A percentile compares a stretch with the other conserved stretches of the same genome.
phyloP scores from a whole-genome alignment of 768 basidiomycete species.

The Kwoniella mangroviensis region DNA sequence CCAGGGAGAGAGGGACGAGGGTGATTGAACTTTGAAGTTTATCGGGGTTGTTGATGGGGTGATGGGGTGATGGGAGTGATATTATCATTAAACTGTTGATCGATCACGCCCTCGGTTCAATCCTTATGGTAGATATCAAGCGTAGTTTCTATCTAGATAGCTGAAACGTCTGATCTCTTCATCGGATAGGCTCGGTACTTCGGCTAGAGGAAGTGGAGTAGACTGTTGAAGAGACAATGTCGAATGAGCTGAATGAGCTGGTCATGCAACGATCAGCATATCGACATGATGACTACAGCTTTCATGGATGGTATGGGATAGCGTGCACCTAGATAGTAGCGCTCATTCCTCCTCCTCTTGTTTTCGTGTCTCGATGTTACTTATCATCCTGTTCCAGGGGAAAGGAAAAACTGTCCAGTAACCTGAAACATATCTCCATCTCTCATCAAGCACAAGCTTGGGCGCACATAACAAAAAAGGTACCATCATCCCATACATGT shows the following conservation, averaged over 20 bases:
- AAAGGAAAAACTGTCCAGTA: constrained; percentile 4
- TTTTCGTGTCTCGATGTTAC: not conserved
- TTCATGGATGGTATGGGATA: too few species aligned
- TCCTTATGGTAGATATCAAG: too few species aligned
- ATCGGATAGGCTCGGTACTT: too few species aligned
- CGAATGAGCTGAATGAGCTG: not conserved
- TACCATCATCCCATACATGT: not conserved
- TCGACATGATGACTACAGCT: not conserved
- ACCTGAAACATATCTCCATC: constrained; percentile 8
- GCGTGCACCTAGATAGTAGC: not conserved
- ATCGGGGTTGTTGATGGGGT: not conserved
- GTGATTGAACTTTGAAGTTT: constrained; percentile 2
- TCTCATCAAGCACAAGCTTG: not conserved
- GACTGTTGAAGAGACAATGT: not conserved
- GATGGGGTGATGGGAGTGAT: too few species aligned
- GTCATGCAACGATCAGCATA: not conserved
- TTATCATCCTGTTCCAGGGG: not conserved
- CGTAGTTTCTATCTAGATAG: too few species aligned
- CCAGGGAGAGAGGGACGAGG: not conserved
- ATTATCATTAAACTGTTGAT: too few species aligned
- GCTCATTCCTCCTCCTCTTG: not conserved
- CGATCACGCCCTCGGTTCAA: too few species aligned
- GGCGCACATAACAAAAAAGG: not conserved
- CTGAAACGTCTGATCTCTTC: too few species aligned
- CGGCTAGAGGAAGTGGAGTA: too few species aligned